Evolutionary conservation across 495 filamentous ascomycete genomes (phyloP), one percentile per base, ranked within the genome.

Genomic region (Penicillium flavigenum): DNA sequence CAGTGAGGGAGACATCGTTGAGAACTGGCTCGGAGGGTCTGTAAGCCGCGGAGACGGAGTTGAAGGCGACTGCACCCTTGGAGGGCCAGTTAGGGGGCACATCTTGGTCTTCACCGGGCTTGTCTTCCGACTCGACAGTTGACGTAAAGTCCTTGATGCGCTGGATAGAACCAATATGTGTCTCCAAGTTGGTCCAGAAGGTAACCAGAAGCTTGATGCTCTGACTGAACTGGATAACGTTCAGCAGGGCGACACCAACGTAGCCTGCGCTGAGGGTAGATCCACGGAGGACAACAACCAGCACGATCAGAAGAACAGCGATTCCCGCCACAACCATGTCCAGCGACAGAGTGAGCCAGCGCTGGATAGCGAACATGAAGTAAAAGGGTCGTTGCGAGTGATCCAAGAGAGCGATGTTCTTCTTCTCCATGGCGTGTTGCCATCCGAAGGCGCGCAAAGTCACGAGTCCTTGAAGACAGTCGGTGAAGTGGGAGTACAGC

Each of bases 381-480:
- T 86, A 86, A 62, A 81, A 83, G 22, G 83, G 83, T 22, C 74
- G 67, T 55, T 86, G 83, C 4, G 81, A 83, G 16, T 70, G 67
- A 59, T 91, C 85, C 4, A 92, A 63, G 4, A 79, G 70, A 5
- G 57, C 38, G 10, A 72, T 69, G 52, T 84, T 83, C 14, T 79
- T 73, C 11, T 72, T 63, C 50, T 79, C 67, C 49, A 80, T 69
- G 6, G 71, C 67, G 2, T 66, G 61, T 54, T 79, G 67, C 78
- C 83, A 84, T 17, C 82, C 81, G 61, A 85, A 85, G 14, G 83
- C 81, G 9, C 84, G 74, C 5, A 87, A 63, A 3, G 82, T 85
- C 0, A 69, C 70, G 5, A 81, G 65, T 2, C 79, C 79, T 41
- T 74, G 68, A 14, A 80, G 60, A 11, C 72, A 75, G 47, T 88